A percentile compares a stretch with the other conserved stretches of the same genome.
These are phyloP conservation scores for Bretschneidera sinensis DNA, from an alignment of 345 rosid genomes.

Conservation along the genomic window DNA sequence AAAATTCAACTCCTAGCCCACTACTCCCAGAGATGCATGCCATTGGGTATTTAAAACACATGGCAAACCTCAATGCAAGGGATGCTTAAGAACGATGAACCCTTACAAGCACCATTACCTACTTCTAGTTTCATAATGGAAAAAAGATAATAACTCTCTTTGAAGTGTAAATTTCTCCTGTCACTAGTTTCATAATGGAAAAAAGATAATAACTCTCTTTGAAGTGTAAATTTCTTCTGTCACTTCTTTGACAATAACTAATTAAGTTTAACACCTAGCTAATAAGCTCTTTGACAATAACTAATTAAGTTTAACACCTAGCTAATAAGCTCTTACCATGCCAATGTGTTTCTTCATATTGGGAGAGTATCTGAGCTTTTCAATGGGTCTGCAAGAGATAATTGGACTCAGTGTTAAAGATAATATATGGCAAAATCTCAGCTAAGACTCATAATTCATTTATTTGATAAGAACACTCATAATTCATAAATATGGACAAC, in stretches of 20 bases:
- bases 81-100: too few species aligned
- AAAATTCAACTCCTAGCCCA: not conserved
- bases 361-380: slow-evolving; percentile 80
- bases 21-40: too few species aligned
- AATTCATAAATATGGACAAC: slow-evolving; percentile 1
- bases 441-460: not conserved
- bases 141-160: not conserved
- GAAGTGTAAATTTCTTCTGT: too few species aligned
- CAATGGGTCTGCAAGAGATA: slow-evolving; percentile 72
- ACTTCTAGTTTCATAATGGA: too few species aligned
- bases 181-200: too few species aligned
- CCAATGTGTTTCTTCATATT: slow-evolving; percentile 98
- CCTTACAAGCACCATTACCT: too few species aligned
- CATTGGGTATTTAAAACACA: not conserved
- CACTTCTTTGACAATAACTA: not conserved
- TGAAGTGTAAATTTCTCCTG: too few species aligned
- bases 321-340: slow-evolving; percentile 56
- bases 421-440: not conserved
- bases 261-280: slow-evolving; percentile 13
- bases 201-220: not conserved
- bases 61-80: not conserved
- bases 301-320: slow-evolving; percentile 12
- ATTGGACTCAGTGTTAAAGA: slow-evolving; percentile 11
- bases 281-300: slow-evolving; percentile 21
- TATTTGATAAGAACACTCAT: slow-evolving; percentile 1